phyloP scores from a whole-genome alignment of 768 basidiomycete genomes.

The Suillus occidentalis region DNA sequence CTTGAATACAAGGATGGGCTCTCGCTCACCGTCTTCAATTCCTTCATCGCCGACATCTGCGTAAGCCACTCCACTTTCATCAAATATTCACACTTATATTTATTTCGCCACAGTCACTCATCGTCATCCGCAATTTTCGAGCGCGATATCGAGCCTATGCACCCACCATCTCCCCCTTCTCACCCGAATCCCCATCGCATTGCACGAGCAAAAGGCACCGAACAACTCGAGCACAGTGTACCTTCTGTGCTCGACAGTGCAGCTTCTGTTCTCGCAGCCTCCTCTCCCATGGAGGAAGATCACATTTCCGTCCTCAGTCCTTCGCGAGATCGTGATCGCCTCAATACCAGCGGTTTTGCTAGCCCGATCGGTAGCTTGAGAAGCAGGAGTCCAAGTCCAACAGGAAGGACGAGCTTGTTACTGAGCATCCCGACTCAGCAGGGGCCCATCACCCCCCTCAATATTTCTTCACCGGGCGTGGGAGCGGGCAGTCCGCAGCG shows the following conservation, averaged over 20 bases:
- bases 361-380: constrained; percentile 65
- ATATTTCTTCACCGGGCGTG: constrained; percentile 25
- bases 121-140: constrained; percentile 91
- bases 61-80: constrained; percentile 36
- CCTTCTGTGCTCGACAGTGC: constrained; percentile 87
- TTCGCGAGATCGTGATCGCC: constrained; percentile 29
- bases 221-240: constrained; percentile 74
- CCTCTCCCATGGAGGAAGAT: constrained; percentile 48
- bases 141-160: constrained; percentile 77
- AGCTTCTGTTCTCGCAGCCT: constrained; percentile 62
- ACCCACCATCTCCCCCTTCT: constrained; percentile 36
- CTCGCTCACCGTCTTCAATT: constrained; percentile 70
- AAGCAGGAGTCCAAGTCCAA: constrained; percentile 67
- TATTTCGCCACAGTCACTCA: constrained; percentile 44
- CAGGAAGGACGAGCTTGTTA: constrained; percentile 44
- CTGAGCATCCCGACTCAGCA: constrained; percentile 43
- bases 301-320: constrained; percentile 67
- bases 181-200: constrained; percentile 69
- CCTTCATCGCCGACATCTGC: constrained; percentile 80
- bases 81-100: constrained; percentile 11
- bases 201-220: constrained; percentile 68
- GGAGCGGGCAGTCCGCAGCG: constrained; percentile 26
- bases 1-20: constrained; percentile 52
- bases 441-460: constrained; percentile 19
- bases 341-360: constrained; percentile 53